Evolutionary conservation across 2,329 filamentous ascomycete species (phyloP).

Genomic region (Trichoderma koningii): DNA sequence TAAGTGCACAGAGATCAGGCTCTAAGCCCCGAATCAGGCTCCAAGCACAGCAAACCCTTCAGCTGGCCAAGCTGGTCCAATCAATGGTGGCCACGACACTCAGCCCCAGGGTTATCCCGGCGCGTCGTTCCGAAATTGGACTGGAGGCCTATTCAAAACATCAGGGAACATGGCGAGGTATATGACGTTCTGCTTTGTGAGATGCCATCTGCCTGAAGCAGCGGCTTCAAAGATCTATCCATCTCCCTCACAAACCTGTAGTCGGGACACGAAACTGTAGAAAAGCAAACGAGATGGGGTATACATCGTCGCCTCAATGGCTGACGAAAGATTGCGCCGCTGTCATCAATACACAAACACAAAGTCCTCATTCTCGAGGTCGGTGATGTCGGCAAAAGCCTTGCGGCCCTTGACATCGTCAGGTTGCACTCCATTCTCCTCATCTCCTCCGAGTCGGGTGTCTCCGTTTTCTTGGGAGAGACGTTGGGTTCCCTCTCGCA

Average conservation of each 20-base stretch:
- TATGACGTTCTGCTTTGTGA: neutral
- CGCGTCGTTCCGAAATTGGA: neutral
- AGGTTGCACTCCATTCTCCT: constrained; percentile 26
- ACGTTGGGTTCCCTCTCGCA: constrained; percentile 27
- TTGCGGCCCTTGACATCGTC: constrained; percentile 32
- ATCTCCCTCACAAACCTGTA: neutral
- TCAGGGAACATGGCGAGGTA: neutral
- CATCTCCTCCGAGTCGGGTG: constrained; percentile 26
- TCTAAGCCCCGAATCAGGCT: neutral
- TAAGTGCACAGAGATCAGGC: too few species aligned
- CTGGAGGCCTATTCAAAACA: neutral
- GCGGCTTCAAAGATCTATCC: neutral
- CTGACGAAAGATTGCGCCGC: neutral
- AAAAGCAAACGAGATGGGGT: neutral
- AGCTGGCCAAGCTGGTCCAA: neutral
- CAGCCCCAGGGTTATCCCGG: neutral
- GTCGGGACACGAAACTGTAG: neutral
- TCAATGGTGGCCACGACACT: neutral
- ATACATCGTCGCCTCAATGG: neutral
- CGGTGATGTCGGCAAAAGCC: constrained; percentile 54
- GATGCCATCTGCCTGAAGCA: neutral
- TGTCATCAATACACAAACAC: constrained; percentile 54
- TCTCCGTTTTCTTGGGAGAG: constrained; percentile 26
- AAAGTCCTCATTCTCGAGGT: constrained; percentile 65
- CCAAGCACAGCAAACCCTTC: too few species aligned